Base-by-base conservation (phyloP, 805 yeast genomes). In the Candida sanyiensis region DNA sequence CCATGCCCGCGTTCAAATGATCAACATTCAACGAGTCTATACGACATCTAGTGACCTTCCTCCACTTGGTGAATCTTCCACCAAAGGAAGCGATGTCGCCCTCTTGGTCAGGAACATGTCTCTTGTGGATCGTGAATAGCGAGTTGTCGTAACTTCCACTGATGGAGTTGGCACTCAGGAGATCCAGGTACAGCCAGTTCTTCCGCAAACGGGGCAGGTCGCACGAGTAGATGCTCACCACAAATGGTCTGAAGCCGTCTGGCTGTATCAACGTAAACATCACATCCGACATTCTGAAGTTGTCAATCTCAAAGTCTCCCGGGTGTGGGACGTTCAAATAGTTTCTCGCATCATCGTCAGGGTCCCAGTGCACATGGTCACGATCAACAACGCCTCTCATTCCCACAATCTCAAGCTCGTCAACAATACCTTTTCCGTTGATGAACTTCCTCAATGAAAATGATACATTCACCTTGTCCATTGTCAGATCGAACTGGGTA, bases 111-210 rank as follows among this genome's bases (percentile, higher is more conserved):
- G 38, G 37, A 6, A 34, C 58, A 54, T 82, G 93, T 33, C 82
- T 70, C 47, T 83, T 82, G 59, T 93, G 95, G 28, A 93, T 77
- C 1, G 97, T 89, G 65, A 93, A 93, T 49, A 93, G 68, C 3
- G 97, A 83, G 50, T 88, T 84, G 60, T 93, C 98, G 59, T 86
- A 93, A 5, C 94, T 75, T 0, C 99, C 99, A 42, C 90, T 82
- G 55, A 88, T 75, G 49, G 80, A 77, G 48, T 78, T 81, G 10
- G 96, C 94, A 56, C 83, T 85, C 43, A 93, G 61, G 31, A 90
- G 65, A 57, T 93, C 98, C 58, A 83, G 83, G 54, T 86, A 83
- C 21, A 93, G 66, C 97, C 98, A 93, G 58, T 93, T 95, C 58
- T 88, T 86, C 39, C 98, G 69, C 41, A 93, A 66, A 38, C 73